Evolutionary conservation across 139 green algal species (phyloP), one percentile per base, ranked within the genome.

Genomic region (Bryopsis sp.): DNA sequence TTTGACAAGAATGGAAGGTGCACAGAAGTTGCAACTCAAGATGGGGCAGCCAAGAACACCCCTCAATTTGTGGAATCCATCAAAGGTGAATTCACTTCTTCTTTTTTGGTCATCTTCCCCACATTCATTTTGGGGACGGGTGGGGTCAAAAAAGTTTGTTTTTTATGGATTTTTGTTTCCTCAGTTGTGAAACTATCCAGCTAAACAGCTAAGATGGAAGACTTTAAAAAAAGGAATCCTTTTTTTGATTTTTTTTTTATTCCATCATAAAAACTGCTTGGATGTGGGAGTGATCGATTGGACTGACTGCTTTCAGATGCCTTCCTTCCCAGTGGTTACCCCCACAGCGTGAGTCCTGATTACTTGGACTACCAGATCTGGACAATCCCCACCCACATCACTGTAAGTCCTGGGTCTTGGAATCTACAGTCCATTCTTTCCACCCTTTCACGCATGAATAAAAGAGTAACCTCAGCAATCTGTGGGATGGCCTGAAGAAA

Each of bases 341-440:
- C 89, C 1, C 38, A 63, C 37, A 85, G 39, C 15, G 83, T 91
- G 0, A 88, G 86, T 1, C 46, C 72, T 22, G 89, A 95, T 67
- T 95, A 95, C 70, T 39, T 88, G 39, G 7, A 71, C 2, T 96
- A 95, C 78, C 88, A 95, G 76, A 71, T 94, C 32, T 87, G 74
- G 72, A 79, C 83, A 0, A 32, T 90, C 19, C 88, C 88, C 0
- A 80, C 74, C 0, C 87, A 94, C 72, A 72, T 94, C 67, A 87
- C 78, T 1, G 76, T 78, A 61, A 63, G 67, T 39, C 33, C 4
- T 36, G 36, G 28, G 28, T 31, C 36, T 43, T 46, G 26, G 35
- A 65, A 2, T 1, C 26, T 0, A 65, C 7, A 15, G 28, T n/a
- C 50, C 50, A 35, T 5, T 2, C 22, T 37, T 22, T 6, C 26